Evolutionary conservation across 805 yeast genomes (phyloP).

Genomic region (Yueomyces sinensis): DNA sequence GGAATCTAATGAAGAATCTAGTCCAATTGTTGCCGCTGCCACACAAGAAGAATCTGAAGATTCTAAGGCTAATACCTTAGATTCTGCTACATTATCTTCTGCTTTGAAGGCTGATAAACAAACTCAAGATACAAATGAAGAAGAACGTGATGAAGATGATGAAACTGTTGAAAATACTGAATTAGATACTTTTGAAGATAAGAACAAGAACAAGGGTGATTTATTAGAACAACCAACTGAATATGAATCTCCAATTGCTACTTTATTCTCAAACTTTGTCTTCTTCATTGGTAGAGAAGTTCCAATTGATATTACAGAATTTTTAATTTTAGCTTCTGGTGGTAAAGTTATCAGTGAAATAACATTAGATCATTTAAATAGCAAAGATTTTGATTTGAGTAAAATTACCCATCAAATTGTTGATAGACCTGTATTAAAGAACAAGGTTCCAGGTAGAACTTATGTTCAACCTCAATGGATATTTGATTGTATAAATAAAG

Average conservation of each 20-base stretch:
- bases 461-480: slow-evolving; percentile 98
- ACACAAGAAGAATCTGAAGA: slow-evolving; percentile 4
- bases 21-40: slow-evolving; percentile 27
- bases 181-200: slow-evolving; percentile 62
- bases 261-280: slow-evolving; percentile 57
- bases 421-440: slow-evolving; percentile 74
- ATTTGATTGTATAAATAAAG: slow-evolving; percentile 79
- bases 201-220: slow-evolving; percentile 52
- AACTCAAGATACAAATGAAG: slow-evolving; percentile 25
- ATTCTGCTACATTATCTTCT: slow-evolving; percentile 39
- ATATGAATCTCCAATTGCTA: slow-evolving; percentile 44
- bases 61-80: slow-evolving; percentile 22
- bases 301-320: slow-evolving; percentile 81
- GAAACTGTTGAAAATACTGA: slow-evolving; percentile 30
- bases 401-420: slow-evolving; percentile 84
- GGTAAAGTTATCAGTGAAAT: slow-evolving; percentile 80
- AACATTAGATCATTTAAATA: slow-evolving; percentile 58
- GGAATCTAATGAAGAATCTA: slow-evolving; percentile 31
- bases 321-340: slow-evolving; percentile 74
- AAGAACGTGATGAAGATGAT: slow-evolving; percentile 21
- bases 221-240: slow-evolving; percentile 57
- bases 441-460: slow-evolving; percentile 80
- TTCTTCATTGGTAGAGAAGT: slow-evolving; percentile 94
- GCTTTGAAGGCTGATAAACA: slow-evolving; percentile 32
- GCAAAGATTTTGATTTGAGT: slow-evolving; percentile 41